These are phyloP conservation scores for Lipomyces mesembrius DNA, from an alignment of 805 yeast species.

Conservation along the genomic window DNA sequence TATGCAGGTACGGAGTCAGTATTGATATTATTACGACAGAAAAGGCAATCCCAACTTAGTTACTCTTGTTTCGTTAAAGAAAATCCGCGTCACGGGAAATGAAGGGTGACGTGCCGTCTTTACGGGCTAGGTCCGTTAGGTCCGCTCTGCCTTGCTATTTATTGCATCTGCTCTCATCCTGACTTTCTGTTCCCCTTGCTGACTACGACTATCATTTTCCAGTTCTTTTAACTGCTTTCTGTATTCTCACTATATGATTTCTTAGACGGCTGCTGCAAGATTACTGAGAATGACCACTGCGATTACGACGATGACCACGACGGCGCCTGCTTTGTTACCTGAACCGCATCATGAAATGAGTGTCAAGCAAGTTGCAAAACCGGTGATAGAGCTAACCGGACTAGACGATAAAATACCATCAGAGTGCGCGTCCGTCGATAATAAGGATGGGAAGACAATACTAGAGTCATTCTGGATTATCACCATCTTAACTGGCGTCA, in stretches of 20 bases:
- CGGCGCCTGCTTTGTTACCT: slow-evolving; percentile 8
- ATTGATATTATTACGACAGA: too few species aligned
- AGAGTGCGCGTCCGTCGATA: slow-evolving; percentile 8
- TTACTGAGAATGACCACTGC: slow-evolving; percentile 6
- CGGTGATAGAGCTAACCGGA: slow-evolving; percentile 8
- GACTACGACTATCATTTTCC: slow-evolving; percentile 9
- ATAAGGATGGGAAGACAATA: slow-evolving; percentile 1
- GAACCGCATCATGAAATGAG: slow-evolving; percentile 10
- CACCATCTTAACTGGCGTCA: slow-evolving; percentile 9
- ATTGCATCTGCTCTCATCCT: slow-evolving; percentile 3
- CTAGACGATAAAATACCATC: slow-evolving; percentile 8
- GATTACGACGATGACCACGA: slow-evolving; percentile 7
- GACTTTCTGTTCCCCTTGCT: slow-evolving; percentile 9
- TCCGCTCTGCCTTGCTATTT: slow-evolving; percentile 6
- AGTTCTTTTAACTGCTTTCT: slow-evolving; percentile 5
- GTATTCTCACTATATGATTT: slow-evolving; percentile 6
- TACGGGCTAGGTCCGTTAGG: too few species aligned
- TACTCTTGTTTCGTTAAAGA: too few species aligned
- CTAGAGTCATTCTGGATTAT: slow-evolving; percentile 9
- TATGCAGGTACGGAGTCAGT: too few species aligned
- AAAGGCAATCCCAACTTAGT: too few species aligned
- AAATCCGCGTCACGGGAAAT: too few species aligned
- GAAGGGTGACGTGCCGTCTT: too few species aligned
- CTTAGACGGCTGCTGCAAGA: slow-evolving; percentile 8
- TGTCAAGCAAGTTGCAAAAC: slow-evolving; percentile 7